Percentiles rank a stretch among this genome's conserved stretches.
phyloP scores from a whole-genome alignment of 345 rosid species.

The Pugionium dolabratum region DNA sequence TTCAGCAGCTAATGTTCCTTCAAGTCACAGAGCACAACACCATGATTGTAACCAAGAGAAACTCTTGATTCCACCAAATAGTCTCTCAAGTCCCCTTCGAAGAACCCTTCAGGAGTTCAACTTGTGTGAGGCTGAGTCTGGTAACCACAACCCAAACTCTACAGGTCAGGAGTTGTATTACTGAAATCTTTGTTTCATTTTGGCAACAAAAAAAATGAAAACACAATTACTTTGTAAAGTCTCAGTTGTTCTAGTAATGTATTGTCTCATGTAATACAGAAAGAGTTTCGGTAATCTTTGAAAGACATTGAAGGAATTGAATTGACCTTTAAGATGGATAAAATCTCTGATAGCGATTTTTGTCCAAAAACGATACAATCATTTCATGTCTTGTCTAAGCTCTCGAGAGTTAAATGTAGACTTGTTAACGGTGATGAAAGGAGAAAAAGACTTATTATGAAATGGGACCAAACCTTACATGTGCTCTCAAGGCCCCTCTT shows the following conservation, averaged over 20 bases:
- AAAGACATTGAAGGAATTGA: slow-evolving; percentile 8
- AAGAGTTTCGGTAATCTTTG: slow-evolving; percentile 6
- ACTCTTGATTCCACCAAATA: slow-evolving; percentile 45
- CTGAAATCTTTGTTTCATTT: slow-evolving; percentile 12
- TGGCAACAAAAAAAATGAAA: background rate
- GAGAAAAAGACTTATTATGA: slow-evolving; percentile 27
- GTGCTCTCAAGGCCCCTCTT: slow-evolving; percentile 41
- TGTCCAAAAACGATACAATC: slow-evolving; percentile 26
- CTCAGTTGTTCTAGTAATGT: slow-evolving; percentile 18
- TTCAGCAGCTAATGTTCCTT: slow-evolving; percentile 39
- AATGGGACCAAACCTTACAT: slow-evolving; percentile 38
- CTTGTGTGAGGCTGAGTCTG: slow-evolving; percentile 38
- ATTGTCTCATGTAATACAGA: slow-evolving; percentile 34
- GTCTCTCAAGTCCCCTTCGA: slow-evolving; percentile 73
- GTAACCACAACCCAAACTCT: slow-evolving; percentile 29
- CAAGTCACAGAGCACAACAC: slow-evolving; percentile 43
- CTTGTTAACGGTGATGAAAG: slow-evolving; percentile 35
- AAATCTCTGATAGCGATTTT: slow-evolving; percentile 27
- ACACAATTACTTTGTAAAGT: slow-evolving; percentile 26
- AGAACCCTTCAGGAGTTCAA: slow-evolving; percentile 68
- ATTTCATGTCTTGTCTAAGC: slow-evolving; percentile 34
- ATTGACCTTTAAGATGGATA: slow-evolving; percentile 15
- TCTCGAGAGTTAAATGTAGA: slow-evolving; percentile 35
- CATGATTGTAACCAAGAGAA: slow-evolving; percentile 50
- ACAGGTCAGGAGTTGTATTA: slow-evolving; percentile 1